Evolutionary conservation across 192 early-diverging fungal genomes (phyloP).

Genomic region (Chytriomyces sp.): DNA sequence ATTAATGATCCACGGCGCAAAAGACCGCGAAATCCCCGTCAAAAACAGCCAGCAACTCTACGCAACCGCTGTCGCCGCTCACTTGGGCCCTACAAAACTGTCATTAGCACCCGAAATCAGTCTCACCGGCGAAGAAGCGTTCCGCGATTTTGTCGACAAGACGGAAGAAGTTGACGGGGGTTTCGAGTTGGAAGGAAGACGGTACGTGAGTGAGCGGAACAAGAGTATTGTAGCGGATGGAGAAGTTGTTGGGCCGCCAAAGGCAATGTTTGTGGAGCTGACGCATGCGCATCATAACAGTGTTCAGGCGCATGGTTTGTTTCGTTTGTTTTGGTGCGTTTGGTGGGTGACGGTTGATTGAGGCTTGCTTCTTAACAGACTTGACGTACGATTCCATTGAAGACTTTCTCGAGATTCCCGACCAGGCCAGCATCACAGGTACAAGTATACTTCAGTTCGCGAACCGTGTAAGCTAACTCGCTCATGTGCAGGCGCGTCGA

Average conservation of each 20-base stretch:
- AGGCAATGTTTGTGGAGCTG: slow-evolving; percentile 37
- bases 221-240: slow-evolving; percentile 10
- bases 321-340: background rate
- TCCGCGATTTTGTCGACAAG: background rate
- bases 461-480: too few relatives aligned
- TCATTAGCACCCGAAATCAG: background rate
- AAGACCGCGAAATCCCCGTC: slow-evolving; percentile 53
- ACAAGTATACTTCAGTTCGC: too few relatives aligned
- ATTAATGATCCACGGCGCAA: slow-evolving; percentile 50
- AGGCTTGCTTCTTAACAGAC: background rate
- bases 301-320: slow-evolving; percentile 35
- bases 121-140: slow-evolving; percentile 15
- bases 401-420: slow-evolving; percentile 19
- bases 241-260: slow-evolving; percentile 22
- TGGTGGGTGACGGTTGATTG: background rate
- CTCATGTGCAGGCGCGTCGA: too few relatives aligned
- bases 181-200: slow-evolving; percentile 17
- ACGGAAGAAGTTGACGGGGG: slow-evolving; percentile 5
- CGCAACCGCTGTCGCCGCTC: slow-evolving; percentile 24
- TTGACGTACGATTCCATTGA: slow-evolving; percentile 37
- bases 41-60: slow-evolving; percentile 31
- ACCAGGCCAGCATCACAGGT: too few relatives aligned
- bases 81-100: background rate
- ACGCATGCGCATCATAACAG: slow-evolving; percentile 40
- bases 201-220: slow-evolving; percentile 9